These are phyloP conservation scores for Suillus lakei DNA, from an alignment of 768 basidiomycete species.

Conservation along the genomic window DNA sequence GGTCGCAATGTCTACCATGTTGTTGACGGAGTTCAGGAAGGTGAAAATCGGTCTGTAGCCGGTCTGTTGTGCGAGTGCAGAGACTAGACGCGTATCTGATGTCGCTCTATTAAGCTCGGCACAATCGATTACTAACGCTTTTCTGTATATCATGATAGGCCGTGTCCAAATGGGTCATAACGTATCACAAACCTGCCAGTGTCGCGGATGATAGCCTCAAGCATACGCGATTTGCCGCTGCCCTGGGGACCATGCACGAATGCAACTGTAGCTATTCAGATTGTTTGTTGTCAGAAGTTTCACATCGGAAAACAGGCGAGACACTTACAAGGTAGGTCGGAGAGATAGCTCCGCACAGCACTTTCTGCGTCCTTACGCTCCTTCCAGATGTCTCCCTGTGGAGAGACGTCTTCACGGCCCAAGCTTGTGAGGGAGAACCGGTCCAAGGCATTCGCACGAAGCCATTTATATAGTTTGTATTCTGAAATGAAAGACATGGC, in stretches of 20 bases:
- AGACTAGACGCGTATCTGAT: slow-evolving; percentile 72
- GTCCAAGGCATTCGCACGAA: slow-evolving; percentile 64
- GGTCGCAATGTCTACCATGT: slow-evolving; percentile 88
- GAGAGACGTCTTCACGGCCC: slow-evolving; percentile 19
- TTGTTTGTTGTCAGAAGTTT: slow-evolving; percentile 13
- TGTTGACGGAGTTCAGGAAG: slow-evolving; percentile 79
- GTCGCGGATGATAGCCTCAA: slow-evolving; percentile 56
- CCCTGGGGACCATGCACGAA: slow-evolving; percentile 87
- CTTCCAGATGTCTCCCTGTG: slow-evolving; percentile 68
- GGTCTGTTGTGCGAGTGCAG: slow-evolving; percentile 75
- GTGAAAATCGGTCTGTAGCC: slow-evolving; percentile 92
- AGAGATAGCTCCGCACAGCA: slow-evolving; percentile 70
- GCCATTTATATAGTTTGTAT: slow-evolving; percentile 77
- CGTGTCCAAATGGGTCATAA: background rate
- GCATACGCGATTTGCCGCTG: slow-evolving; percentile 73
- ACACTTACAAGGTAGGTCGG: slow-evolving; percentile 72
- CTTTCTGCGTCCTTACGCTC: slow-evolving; percentile 81
- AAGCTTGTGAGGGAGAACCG: slow-evolving; percentile 40
- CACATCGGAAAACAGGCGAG: background rate
- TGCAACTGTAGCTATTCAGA: slow-evolving; percentile 62
- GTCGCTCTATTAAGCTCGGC: slow-evolving; percentile 68
- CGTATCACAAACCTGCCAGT: slow-evolving; percentile 49
- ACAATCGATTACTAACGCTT: slow-evolving; percentile 83
- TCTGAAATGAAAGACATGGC: slow-evolving; percentile 45
- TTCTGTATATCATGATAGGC: slow-evolving; percentile 45